Conservation (phyloP, 345 rosid genomes). For the Gossypioides kirkii region DNA sequence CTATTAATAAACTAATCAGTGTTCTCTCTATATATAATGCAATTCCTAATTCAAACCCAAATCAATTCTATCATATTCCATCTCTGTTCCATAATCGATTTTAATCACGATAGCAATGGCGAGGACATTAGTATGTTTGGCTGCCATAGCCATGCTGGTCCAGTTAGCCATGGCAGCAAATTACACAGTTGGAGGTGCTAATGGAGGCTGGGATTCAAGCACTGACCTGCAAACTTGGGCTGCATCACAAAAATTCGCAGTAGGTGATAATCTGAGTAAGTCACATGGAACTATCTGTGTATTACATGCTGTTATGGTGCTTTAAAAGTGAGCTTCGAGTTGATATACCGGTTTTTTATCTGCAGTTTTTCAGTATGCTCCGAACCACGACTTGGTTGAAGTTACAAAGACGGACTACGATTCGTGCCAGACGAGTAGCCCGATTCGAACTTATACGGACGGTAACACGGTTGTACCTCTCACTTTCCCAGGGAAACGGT, state of each 20-base stretch:
- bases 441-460: slow-evolving; percentile 34
- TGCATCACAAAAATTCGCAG: slow-evolving; percentile 39
- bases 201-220: slow-evolving; percentile 55
- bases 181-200: slow-evolving; percentile 57
- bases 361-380: slow-evolving; percentile 51
- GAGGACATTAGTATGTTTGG: slow-evolving; percentile 11
- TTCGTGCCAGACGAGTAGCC: slow-evolving; percentile 44
- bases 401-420: slow-evolving; percentile 53
- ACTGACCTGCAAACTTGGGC: slow-evolving; percentile 53
- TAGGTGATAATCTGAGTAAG: slow-evolving; percentile 73
- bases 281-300: not conserved
- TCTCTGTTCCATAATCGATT: not conserved
- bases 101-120: not conserved
- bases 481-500: slow-evolving; percentile 64
- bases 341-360: not conserved
- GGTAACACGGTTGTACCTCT: slow-evolving; percentile 56
- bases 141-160: slow-evolving; percentile 31
- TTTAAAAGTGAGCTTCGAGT: not conserved
- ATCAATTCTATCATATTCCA: not conserved
- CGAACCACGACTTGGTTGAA: slow-evolving; percentile 56
- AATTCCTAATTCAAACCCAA: not conserved
- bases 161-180: slow-evolving; percentile 45
- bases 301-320: not conserved
- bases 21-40: not conserved
- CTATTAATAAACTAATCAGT: not conserved